phyloP scores from a whole-genome alignment of 2,329 filamentous ascomycete species.

The Teratosphaeriaceae sp. region DNA sequence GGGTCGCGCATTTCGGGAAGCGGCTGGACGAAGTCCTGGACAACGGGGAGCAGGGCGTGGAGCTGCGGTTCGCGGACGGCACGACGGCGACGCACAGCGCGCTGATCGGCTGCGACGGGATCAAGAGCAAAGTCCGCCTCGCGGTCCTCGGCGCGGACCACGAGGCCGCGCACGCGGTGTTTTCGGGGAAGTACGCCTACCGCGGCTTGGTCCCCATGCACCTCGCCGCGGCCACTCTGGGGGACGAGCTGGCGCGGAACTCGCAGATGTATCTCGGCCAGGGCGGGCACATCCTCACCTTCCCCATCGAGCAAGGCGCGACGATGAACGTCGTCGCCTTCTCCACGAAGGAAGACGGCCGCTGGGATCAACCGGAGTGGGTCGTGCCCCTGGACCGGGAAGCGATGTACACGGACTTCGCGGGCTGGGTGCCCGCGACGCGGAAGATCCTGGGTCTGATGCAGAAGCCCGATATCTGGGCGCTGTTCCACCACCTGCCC shows the following conservation, averaged over 20 bases:
- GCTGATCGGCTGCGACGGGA: constrained; percentile 58
- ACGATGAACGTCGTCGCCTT: constrained; percentile 53
- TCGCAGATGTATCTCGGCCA: constrained; percentile 43
- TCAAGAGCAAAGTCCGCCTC: constrained; percentile 49
- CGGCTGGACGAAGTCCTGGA: constrained; percentile 19
- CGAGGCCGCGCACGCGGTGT: constrained; percentile 42
- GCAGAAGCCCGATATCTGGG: constrained; percentile 23
- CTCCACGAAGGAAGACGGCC: constrained; percentile 28
- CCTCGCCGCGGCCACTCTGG: constrained; percentile 43
- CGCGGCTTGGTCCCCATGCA: constrained; percentile 56
- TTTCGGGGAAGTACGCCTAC: constrained; percentile 55
- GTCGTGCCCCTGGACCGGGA: constrained; percentile 34
- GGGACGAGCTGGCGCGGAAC: constrained; percentile 42
- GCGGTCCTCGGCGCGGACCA: constrained; percentile 43
- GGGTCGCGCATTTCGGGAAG: constrained; percentile 23
- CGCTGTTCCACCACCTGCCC: constrained; percentile 30
- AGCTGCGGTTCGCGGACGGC: constrained; percentile 39
- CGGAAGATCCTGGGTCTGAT: constrained; percentile 9
- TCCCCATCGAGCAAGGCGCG: constrained; percentile 50
- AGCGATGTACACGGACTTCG: constrained; percentile 36
- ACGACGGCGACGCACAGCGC: constrained; percentile 36
- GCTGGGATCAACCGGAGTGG: constrained; percentile 33
- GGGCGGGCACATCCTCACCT: constrained; percentile 50
- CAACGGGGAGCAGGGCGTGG: constrained; percentile 20
- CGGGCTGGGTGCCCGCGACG: constrained; percentile 22